Conservation (phyloP, 495 filamentous ascomycete species). For the Penicillium lividum region DNA sequence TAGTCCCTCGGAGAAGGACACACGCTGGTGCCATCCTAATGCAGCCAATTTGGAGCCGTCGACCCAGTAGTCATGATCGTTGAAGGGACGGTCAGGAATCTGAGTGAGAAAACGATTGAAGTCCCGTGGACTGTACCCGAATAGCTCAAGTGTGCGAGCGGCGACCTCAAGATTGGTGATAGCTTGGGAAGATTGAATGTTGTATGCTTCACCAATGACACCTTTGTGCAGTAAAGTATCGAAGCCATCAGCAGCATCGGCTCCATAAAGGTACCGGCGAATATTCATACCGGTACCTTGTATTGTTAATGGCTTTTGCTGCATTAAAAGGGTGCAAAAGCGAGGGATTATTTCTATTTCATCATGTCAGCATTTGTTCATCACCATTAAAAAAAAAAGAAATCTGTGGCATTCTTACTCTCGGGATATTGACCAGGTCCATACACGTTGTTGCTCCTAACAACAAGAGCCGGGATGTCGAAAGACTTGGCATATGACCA, state of each 20-base stretch:
- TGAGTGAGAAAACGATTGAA: slow-evolving; percentile 32
- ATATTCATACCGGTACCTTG: slow-evolving; percentile 70
- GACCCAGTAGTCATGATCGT: slow-evolving; percentile 69
- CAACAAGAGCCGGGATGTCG: slow-evolving; percentile 68
- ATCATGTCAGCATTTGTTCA: not conserved
- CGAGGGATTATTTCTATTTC: slow-evolving; percentile 16
- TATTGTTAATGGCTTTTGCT: slow-evolving; percentile 35
- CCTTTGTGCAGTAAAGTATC: slow-evolving; percentile 77
- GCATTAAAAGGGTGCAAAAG: slow-evolving; percentile 59
- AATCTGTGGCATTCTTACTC: slow-evolving; percentile 51
- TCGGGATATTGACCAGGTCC: slow-evolving; percentile 79
- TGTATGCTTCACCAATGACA: slow-evolving; percentile 66
- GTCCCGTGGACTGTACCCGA: slow-evolving; percentile 43
- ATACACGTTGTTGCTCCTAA: slow-evolving; percentile 77
- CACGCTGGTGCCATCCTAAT: slow-evolving; percentile 69
- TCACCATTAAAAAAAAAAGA: not conserved
- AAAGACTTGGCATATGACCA: slow-evolving; percentile 72
- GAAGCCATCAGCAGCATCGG: slow-evolving; percentile 74
- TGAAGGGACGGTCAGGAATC: slow-evolving; percentile 71
- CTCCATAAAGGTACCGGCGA: slow-evolving; percentile 68
- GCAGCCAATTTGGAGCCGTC: slow-evolving; percentile 63
- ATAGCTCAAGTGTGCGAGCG: slow-evolving; percentile 53
- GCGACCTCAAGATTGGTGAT: slow-evolving; percentile 66
- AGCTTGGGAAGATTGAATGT: slow-evolving; percentile 58
- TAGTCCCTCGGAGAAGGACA: slow-evolving; percentile 61